These are phyloP conservation scores for Pseudohyphozyma bogoriensis DNA, from an alignment of 768 basidiomycete genomes.

Conservation along the genomic window DNA sequence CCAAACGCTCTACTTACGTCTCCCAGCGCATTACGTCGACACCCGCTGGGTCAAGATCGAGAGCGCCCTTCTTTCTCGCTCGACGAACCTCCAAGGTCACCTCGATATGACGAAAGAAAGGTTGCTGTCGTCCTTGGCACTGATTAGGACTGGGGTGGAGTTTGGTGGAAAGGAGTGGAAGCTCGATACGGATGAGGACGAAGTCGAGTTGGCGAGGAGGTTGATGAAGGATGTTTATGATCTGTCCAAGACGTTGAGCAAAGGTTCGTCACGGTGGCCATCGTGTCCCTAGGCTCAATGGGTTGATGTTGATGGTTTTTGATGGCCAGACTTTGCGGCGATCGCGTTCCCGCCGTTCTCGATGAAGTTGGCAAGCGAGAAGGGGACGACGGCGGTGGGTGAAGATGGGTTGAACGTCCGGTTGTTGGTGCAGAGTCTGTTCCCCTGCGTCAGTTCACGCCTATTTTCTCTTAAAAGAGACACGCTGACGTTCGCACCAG, in stretches of 20 bases:
- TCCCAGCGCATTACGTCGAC: conserved; percentile 52
- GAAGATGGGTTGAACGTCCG: conserved; percentile 40
- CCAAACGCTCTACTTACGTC: conserved; percentile 58
- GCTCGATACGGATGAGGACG: conserved; percentile 44
- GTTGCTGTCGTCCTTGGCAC: conserved; percentile 49
- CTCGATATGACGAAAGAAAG: conserved; percentile 46
- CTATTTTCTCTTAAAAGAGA: background rate
- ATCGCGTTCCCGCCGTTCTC: conserved; percentile 44
- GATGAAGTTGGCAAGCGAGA: conserved; percentile 4
- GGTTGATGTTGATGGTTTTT: background rate
- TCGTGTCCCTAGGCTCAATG: background rate
- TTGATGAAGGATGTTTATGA: conserved; percentile 29
- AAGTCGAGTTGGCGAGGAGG: conserved; percentile 5
- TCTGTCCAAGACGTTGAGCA: conserved; percentile 29
- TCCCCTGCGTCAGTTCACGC: conserved; percentile 76
- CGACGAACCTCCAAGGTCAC: conserved; percentile 5
- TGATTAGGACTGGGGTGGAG: conserved; percentile 47
- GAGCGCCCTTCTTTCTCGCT: conserved; percentile 18
- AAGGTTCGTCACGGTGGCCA: conserved; percentile 34
- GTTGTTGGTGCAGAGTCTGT: conserved; percentile 52
- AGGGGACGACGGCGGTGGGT: background rate
- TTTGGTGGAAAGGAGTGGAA: conserved; percentile 37
- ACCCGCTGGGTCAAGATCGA: conserved; percentile 37
- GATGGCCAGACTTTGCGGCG: conserved; percentile 52
- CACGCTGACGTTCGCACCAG: conserved; percentile 39